phyloP scores from a whole-genome alignment of 371 early-diverging fungal species.

The Zychaea mexicana region DNA sequence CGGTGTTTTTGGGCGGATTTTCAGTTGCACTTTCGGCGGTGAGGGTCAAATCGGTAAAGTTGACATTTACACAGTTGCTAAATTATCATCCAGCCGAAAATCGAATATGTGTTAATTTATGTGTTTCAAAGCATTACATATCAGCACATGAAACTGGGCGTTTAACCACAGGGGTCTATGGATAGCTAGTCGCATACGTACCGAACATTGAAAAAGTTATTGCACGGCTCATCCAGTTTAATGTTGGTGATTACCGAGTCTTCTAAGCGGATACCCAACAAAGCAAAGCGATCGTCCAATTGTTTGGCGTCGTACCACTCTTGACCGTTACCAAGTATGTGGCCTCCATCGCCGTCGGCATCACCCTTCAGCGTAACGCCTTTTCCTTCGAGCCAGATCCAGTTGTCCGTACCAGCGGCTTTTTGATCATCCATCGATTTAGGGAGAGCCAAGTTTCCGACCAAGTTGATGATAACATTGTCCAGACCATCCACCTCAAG shows the following conservation, averaged over 20 bases:
- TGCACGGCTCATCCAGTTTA: conserved; percentile 11
- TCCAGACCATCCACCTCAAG: background rate
- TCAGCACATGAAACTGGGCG: too few relatives aligned
- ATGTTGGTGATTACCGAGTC: conserved; percentile 6
- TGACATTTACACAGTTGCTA: conserved; percentile 9
- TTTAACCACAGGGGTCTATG: too few relatives aligned
- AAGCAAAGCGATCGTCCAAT: conserved; percentile 9
- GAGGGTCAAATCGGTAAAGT: conserved; percentile 10
- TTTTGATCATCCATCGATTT: conserved; percentile 9
- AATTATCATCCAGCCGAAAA: background rate
- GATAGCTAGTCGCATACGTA: too few relatives aligned
- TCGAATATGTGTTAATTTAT: background rate
- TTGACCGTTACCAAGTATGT: conserved; percentile 16
- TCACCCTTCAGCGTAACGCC: conserved; percentile 9
- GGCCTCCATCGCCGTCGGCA: background rate
- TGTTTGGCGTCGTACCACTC: conserved; percentile 13
- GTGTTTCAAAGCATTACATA: background rate
- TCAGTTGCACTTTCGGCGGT: conserved; percentile 11
- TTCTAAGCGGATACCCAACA: conserved; percentile 9
- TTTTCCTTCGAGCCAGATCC: conserved; percentile 17
- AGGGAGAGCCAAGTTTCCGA: conserved; percentile 7
- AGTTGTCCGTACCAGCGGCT: conserved; percentile 1
- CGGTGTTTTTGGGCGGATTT: conserved; percentile 12
- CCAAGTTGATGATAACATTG: conserved; percentile 3
- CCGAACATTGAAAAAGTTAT: conserved; percentile 18